A percentile compares a stretch with the other conserved stretches of the same genome.
These are phyloP conservation scores for Capronia coronata DNA, from an alignment of 2,329 filamentous ascomycete genomes.

Conservation along the genomic window DNA sequence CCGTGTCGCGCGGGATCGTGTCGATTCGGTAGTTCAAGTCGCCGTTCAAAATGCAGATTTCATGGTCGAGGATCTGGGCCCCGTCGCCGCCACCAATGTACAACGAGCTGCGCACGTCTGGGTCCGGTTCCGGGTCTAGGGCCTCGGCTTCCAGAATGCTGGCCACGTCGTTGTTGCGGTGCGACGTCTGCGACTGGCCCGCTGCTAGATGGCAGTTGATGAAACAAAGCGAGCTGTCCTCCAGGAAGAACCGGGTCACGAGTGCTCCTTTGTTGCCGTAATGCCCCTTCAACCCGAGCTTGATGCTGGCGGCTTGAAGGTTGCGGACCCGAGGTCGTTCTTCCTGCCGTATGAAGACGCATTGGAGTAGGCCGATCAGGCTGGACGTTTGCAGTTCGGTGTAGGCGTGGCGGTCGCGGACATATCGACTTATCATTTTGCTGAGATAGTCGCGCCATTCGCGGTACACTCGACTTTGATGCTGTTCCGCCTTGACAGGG, in stretches of 20 bases:
- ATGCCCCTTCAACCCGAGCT: conserved; percentile 89
- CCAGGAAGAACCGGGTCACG: conserved; percentile 82
- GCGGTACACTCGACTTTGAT: conserved; percentile 95
- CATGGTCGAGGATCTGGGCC: conserved; percentile 89
- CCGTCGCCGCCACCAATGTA: conserved; percentile 92
- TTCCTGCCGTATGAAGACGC: conserved; percentile 82
- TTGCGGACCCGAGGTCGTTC: conserved; percentile 70
- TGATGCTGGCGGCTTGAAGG: conserved; percentile 74
- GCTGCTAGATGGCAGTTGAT: conserved; percentile 96
- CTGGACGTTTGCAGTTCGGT: conserved; percentile 81
- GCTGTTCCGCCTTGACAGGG: conserved; percentile 66
- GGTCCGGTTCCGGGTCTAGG: conserved; percentile 66
- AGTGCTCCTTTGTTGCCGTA: conserved; percentile 97
- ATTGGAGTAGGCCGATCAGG: conserved; percentile 90
- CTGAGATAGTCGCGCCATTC: conserved; percentile 91
- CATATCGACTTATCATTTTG: conserved; percentile 72
- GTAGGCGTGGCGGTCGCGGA: conserved; percentile 71
- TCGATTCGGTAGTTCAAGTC: conserved; percentile 98
- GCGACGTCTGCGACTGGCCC: conserved; percentile 80
- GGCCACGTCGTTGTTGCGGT: conserved; percentile 87
- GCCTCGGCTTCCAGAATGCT: conserved; percentile 75
- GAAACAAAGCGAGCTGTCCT: conserved; percentile 91
- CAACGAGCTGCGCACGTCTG: conserved; percentile 62
- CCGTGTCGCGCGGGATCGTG: conserved; percentile 88
- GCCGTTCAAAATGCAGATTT: conserved; percentile 93